Percentiles rank a stretch among this genome's conserved stretches.
Conservation (phyloP, 148 eudicot genomes). For the Agrostemma githago region DNA sequence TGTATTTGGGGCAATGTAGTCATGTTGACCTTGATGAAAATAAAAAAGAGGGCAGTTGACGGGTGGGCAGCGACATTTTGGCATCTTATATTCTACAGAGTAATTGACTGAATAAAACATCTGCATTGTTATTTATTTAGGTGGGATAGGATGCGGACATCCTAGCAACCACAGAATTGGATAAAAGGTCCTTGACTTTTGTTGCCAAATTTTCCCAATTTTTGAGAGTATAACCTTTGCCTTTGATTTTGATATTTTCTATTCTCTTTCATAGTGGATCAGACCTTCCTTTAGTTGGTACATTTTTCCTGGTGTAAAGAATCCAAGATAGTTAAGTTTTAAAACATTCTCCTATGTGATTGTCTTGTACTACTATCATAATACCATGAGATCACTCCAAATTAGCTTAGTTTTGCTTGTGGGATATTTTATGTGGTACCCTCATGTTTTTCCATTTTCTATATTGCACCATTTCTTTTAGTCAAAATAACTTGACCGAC, state of each 20-base stretch:
- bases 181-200: neutral
- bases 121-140: neutral
- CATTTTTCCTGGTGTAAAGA: neutral
- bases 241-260: neutral
- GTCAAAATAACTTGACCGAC: too few relatives aligned
- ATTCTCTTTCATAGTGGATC: neutral
- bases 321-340: neutral
- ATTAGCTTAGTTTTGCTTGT: too few relatives aligned
- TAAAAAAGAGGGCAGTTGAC: neutral
- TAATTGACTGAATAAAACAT: neutral
- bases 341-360: too few relatives aligned
- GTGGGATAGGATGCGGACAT: slow-evolving; percentile 4
- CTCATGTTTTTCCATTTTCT: too few relatives aligned
- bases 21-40: too few relatives aligned
- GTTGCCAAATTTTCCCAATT: neutral
- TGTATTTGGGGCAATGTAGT: too few relatives aligned
- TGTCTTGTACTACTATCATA: too few relatives aligned
- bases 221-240: neutral
- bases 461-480: too few relatives aligned
- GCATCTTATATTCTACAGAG: neutral
- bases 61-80: neutral
- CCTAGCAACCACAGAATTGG: neutral
- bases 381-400: too few relatives aligned
- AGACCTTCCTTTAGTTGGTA: neutral
- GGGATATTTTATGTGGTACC: too few relatives aligned